phyloP scores from a whole-genome alignment of 2,329 filamentous ascomycete species.

The Epichloe hybrida region DNA sequence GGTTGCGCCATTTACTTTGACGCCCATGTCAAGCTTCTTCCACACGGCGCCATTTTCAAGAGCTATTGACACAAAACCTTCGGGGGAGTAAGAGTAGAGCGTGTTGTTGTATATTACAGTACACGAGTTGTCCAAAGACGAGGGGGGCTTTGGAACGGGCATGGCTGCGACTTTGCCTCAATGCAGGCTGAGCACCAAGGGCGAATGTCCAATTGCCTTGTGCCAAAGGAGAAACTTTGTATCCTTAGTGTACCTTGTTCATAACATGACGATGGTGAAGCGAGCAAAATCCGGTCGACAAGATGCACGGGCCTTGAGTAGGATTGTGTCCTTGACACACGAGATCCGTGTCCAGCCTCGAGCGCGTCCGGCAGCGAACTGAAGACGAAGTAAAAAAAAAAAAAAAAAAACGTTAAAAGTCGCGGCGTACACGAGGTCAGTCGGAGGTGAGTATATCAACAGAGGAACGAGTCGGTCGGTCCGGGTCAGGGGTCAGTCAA shows the following conservation, averaged over 20 bases:
- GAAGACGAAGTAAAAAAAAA: background rate
- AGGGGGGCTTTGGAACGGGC: constrained; percentile 57
- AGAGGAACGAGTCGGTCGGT: background rate
- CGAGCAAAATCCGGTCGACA: background rate
- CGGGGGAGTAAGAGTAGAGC: constrained; percentile 70
- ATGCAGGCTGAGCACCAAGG: background rate
- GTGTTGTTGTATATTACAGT: constrained; percentile 69
- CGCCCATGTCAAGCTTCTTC: constrained; percentile 50
- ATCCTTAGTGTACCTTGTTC: background rate
- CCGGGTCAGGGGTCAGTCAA: background rate
- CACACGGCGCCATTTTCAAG: constrained; percentile 59
- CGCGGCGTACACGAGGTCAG: background rate
- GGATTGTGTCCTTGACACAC: background rate
- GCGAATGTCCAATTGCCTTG: background rate
- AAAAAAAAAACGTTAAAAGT: background rate
- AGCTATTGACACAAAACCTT: constrained; percentile 61
- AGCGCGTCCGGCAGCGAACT: background rate
- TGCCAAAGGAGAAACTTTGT: background rate
- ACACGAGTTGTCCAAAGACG: constrained; percentile 63
- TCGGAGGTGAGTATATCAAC: background rate
- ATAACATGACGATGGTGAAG: constrained; percentile 5
- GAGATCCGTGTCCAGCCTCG: background rate
- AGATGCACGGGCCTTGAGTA: background rate
- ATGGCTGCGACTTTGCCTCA: constrained; percentile 31
- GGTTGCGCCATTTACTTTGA: constrained; percentile 57